Percentiles rank a stretch among this genome's conserved stretches.
Evolutionary conservation across 2,329 filamentous ascomycete genomes (phyloP).

Genomic region (Tolypocladium capitatum): DNA sequence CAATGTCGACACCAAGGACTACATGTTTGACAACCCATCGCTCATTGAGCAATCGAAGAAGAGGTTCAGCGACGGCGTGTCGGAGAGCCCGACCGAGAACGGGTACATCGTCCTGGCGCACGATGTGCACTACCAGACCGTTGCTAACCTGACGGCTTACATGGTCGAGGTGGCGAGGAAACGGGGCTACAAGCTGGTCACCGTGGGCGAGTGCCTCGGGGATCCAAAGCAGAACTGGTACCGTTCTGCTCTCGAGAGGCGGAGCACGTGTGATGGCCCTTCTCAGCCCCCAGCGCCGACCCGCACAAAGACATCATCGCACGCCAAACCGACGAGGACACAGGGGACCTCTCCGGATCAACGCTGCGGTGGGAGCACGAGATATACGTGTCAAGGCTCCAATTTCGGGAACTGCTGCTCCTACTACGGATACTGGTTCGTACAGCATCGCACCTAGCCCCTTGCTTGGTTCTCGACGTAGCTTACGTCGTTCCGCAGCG

Average conservation of each 20-base stretch:
- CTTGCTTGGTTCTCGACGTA: not conserved
- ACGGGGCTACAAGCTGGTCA: constrained; percentile 33
- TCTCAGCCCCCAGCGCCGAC: not conserved
- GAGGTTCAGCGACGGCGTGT: not conserved
- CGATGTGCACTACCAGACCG: constrained; percentile 36
- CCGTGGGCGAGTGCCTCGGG: constrained; percentile 43
- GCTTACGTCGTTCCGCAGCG: constrained; percentile 10
- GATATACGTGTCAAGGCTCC: constrained; percentile 23
- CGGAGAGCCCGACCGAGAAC: constrained; percentile 12
- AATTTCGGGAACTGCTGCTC: constrained; percentile 26
- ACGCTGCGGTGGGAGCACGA: constrained; percentile 20
- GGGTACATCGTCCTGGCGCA: constrained; percentile 40
- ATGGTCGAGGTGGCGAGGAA: constrained; percentile 27
- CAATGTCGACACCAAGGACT: constrained; percentile 49
- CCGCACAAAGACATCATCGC: not conserved
- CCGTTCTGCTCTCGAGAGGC: constrained; percentile 15
- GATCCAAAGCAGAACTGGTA: constrained; percentile 42
- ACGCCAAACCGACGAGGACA: constrained; percentile 8
- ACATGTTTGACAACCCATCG: constrained; percentile 28
- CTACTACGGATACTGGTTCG: constrained; percentile 26
- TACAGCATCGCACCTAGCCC: not conserved
- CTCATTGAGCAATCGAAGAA: not conserved
- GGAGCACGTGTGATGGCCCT: constrained; percentile 5
- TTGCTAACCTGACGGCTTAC: constrained; percentile 24
- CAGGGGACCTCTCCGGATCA: constrained; percentile 19